phyloP scores from a whole-genome alignment of 305 asterid genomes.

The Solanum hybrid region DNA sequence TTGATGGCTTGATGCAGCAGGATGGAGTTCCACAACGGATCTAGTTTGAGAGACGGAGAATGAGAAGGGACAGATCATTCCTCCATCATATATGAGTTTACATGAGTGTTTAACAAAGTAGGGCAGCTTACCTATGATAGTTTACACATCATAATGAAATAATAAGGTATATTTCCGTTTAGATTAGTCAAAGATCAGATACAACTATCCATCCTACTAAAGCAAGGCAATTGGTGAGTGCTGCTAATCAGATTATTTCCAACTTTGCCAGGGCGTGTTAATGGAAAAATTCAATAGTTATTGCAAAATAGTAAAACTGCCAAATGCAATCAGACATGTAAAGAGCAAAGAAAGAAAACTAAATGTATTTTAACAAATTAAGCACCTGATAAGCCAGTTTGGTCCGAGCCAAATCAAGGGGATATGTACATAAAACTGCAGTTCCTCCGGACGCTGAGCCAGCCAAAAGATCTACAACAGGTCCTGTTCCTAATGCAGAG shows the following conservation, averaged over 20 bases:
- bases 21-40: background rate
- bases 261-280: no score
- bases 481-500: constrained; percentile 71
- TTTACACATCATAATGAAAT: background rate
- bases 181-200: background rate
- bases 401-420: constrained; percentile 94
- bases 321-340: background rate
- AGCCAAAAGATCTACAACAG: constrained; percentile 91
- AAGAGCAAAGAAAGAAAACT: background rate
- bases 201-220: background rate
- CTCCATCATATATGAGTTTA: background rate
- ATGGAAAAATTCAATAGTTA: background rate
- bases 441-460: constrained; percentile 98
- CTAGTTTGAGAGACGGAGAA: background rate
- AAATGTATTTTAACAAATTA: background rate
- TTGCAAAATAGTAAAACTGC: background rate
- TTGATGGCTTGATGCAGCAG: background rate
- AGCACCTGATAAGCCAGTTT: constrained; percentile 94
- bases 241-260: background rate
- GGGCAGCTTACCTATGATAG: background rate
- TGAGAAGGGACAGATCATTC: background rate
- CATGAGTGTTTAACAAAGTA: background rate
- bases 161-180: background rate
- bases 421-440: constrained; percentile 95
- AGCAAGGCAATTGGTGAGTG: background rate